Evolutionary conservation across 768 basidiomycete species (phyloP), one percentile per base, ranked within the genome.

Genomic region (Fomitopsis serialis): DNA sequence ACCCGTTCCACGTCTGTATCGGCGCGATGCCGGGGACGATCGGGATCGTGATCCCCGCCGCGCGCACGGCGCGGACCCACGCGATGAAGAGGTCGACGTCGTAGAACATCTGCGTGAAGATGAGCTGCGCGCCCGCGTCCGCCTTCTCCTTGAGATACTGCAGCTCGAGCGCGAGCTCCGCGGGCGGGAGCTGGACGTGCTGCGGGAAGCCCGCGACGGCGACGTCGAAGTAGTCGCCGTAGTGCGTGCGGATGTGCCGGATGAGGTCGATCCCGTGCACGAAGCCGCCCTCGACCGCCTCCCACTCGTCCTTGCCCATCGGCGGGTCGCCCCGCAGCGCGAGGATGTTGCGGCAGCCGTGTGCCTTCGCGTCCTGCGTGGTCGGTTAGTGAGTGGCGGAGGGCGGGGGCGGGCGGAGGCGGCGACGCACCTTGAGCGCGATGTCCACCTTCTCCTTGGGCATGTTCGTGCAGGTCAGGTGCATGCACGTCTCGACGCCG

Each of bases 91-190:
- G 66, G 32, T 91, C 80, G 45, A 87, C 85, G 62, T 97, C 95
- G 72, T 95, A 97, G 74, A 98, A 98, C 92, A 98, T 93, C 70
- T 98, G 95, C 0, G 95, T 97, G 75, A 98, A 97, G 70, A 98
- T 97, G 72, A 96, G 91, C 66, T 84, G 78, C 56, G 86, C 89
- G 36, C 95, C 94, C 10, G 84, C 89, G 58, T 96, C 93, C 54
- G 95, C 72, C 70, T 98, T 98, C 58, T 89, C 85, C 71, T 96
- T 96, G 58, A 97, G 77, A 68, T 79, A 95, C 54, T 77, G 70
- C 71, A 97, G 85, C 69, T 98, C 95, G 50, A 80, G 79, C 25
- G 78, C 81, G 40, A 79, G 80, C 61, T 93, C 86, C 45, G 85
- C 87, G 0, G 80, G 78, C 1, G 90, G 84, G 22, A 92, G 78